A percentile compares a stretch with the other conserved stretches of the same genome.
These are phyloP conservation scores for Leccinum disarticulatum DNA, from an alignment of 768 basidiomycete genomes.

Conservation along the genomic window DNA sequence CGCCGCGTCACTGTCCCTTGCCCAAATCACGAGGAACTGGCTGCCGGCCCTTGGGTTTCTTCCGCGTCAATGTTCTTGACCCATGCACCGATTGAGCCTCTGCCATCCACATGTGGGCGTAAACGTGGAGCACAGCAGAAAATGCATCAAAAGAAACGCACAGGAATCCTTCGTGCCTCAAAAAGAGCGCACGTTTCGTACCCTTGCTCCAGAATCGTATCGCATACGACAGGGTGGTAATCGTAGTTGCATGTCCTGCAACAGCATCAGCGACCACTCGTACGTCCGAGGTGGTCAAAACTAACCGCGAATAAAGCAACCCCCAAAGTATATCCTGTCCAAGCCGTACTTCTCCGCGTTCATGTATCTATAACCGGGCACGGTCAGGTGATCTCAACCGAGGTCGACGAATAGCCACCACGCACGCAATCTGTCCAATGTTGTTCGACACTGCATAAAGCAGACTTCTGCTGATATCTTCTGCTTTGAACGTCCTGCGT, in stretches of 20 bases:
- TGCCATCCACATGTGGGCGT: slow-evolving; percentile 30
- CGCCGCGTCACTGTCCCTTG: background rate
- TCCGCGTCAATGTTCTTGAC: slow-evolving; percentile 85
- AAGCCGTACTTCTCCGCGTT: slow-evolving; percentile 98
- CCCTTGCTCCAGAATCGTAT: slow-evolving; percentile 99
- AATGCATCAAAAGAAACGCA: slow-evolving; percentile 44
- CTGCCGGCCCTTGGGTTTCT: slow-evolving; percentile 13
- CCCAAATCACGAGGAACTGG: slow-evolving; percentile 11
- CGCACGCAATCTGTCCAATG: slow-evolving; percentile 99
- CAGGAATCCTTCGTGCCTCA: slow-evolving; percentile 98
- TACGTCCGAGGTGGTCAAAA: slow-evolving; percentile 3
- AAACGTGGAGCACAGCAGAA: background rate
- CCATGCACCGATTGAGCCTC: slow-evolving; percentile 96
- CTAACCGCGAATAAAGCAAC: slow-evolving; percentile 96
- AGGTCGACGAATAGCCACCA: slow-evolving; percentile 26
- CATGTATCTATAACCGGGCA: slow-evolving; percentile 61
- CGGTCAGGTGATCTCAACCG: slow-evolving; percentile 14
- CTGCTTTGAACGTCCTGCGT: slow-evolving; percentile 77
- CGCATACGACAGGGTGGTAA: slow-evolving; percentile 96
- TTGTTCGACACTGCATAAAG: slow-evolving; percentile 98
- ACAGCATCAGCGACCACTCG: slow-evolving; percentile 6
- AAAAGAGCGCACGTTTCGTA: slow-evolving; percentile 91
- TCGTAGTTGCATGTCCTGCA: slow-evolving; percentile 92
- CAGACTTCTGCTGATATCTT: slow-evolving; percentile 93
- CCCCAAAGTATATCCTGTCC: slow-evolving; percentile 97